Evolutionary conservation across 164 flowering plant genomes (phyloP).

Genomic region (Dillenia turbinata): DNA sequence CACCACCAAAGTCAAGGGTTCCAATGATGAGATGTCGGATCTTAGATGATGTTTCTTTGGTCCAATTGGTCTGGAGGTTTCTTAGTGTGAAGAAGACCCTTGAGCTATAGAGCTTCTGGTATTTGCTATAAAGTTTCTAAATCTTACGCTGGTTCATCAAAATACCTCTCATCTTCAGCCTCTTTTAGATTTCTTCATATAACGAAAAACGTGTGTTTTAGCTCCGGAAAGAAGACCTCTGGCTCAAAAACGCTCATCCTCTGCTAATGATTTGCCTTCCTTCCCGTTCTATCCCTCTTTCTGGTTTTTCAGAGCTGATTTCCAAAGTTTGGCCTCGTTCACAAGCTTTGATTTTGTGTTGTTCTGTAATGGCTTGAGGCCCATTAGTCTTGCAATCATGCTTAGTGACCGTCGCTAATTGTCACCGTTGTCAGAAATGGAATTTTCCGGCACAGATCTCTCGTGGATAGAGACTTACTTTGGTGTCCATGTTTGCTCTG

Average conservation of each 20-base stretch:
- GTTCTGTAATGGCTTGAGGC: slow-evolving; percentile 53
- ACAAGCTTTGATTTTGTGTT: slow-evolving; percentile 23
- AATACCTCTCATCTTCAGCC: slow-evolving; percentile 70
- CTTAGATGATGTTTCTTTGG: slow-evolving; percentile 43
- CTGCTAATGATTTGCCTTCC: slow-evolving; percentile 25
- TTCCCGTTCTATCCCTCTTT: slow-evolving; percentile 11
- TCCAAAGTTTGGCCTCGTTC: slow-evolving; percentile 53
- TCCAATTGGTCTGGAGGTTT: slow-evolving; percentile 19
- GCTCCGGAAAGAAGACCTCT: slow-evolving; percentile 78
- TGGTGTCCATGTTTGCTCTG: slow-evolving; percentile 66
- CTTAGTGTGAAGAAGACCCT: slow-evolving; percentile 72
- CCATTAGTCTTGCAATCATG: slow-evolving; percentile 81
- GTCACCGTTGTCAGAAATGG: slow-evolving; percentile 24
- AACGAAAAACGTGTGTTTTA: slow-evolving; percentile 40
- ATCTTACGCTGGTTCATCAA: slow-evolving; percentile 68
- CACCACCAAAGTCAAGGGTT: slow-evolving; percentile 62
- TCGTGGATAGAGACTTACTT: slow-evolving; percentile 59
- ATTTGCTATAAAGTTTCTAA: slow-evolving; percentile 82
- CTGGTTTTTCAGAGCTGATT: slow-evolving; percentile 73
- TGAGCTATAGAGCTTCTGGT: slow-evolving; percentile 84
- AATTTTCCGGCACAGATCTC: slow-evolving; percentile 43
- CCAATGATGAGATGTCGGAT: slow-evolving; percentile 25
- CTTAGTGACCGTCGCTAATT: slow-evolving; percentile 58
- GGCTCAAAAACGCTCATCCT: slow-evolving; percentile 66
- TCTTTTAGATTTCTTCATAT: slow-evolving; percentile 67